These are phyloP conservation scores for Lipomyces yamadae DNA, from an alignment of 805 yeast genomes.

Conservation along the genomic window DNA sequence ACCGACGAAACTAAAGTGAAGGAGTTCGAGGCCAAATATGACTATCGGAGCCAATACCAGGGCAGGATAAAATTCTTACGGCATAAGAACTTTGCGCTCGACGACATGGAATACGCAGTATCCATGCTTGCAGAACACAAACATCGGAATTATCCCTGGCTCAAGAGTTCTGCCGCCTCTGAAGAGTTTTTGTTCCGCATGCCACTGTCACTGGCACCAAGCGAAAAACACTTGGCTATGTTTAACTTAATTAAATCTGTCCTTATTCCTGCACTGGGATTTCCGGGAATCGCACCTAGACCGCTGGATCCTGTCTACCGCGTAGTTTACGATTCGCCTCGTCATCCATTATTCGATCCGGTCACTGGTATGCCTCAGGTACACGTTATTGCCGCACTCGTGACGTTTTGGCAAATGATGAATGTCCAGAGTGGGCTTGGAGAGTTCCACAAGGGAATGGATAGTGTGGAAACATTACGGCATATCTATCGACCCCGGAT, in stretches of 20 bases:
- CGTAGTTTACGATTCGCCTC: slow-evolving; percentile 36
- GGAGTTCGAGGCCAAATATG: slow-evolving; percentile 21
- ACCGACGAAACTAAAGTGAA: not conserved
- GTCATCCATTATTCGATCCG: slow-evolving; percentile 32
- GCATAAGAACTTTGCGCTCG: not conserved
- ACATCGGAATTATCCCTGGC: slow-evolving; percentile 16
- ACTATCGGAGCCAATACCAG: slow-evolving; percentile 22
- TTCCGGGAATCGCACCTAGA: slow-evolving; percentile 33
- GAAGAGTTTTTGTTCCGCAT: slow-evolving; percentile 26
- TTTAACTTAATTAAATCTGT: slow-evolving; percentile 30
- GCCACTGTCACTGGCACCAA: slow-evolving; percentile 10
- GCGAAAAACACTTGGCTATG: not conserved
- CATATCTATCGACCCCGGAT: slow-evolving; percentile 3
- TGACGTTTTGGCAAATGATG: slow-evolving; percentile 38
- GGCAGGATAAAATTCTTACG: slow-evolving; percentile 16
- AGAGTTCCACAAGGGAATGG: slow-evolving; percentile 28
- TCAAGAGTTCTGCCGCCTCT: slow-evolving; percentile 17
- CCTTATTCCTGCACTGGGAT: slow-evolving; percentile 34
- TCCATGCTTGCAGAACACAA: slow-evolving; percentile 29
- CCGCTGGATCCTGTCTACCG: slow-evolving; percentile 36
- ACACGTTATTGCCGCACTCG: slow-evolving; percentile 33
- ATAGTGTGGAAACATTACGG: slow-evolving; percentile 25
- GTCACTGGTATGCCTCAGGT: slow-evolving; percentile 32
- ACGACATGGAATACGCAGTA: slow-evolving; percentile 15
- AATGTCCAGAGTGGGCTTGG: slow-evolving; percentile 32